phyloP scores from a whole-genome alignment of 495 filamentous ascomycete genomes.

The Penicillium subrubescens region DNA sequence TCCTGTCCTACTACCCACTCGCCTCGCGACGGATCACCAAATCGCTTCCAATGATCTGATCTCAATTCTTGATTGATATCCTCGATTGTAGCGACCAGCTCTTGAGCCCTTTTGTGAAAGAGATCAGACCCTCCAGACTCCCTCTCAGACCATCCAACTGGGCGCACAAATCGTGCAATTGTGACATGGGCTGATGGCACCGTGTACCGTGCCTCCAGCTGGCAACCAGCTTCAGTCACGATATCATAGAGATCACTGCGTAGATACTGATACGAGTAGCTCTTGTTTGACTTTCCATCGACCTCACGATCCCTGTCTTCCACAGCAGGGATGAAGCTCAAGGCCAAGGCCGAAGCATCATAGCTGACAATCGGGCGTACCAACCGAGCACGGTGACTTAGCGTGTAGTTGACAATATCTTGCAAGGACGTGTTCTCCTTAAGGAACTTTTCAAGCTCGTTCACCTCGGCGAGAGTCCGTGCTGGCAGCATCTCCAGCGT shows the following conservation, averaged over 20 bases:
- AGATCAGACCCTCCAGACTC: slow-evolving; percentile 20
- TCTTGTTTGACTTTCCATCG: slow-evolving; percentile 42
- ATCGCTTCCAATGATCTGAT: slow-evolving; percentile 64
- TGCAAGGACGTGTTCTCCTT: slow-evolving; percentile 42
- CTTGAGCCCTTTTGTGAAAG: slow-evolving; percentile 50
- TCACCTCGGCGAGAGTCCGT: slow-evolving; percentile 61
- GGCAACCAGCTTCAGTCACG: slow-evolving; percentile 57
- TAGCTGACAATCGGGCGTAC: slow-evolving; percentile 82
- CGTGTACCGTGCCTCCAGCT: slow-evolving; percentile 73
- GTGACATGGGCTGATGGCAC: slow-evolving; percentile 90
- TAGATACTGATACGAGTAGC: slow-evolving; percentile 88
- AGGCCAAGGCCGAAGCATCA: slow-evolving; percentile 79
- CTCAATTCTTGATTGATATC: slow-evolving; percentile 73
- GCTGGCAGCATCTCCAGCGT: slow-evolving; percentile 80
- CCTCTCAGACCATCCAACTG: slow-evolving; percentile 45
- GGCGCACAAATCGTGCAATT: slow-evolving; percentile 73
- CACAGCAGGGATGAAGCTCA: slow-evolving; percentile 80
- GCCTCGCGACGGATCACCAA: slow-evolving; percentile 46
- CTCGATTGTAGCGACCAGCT: slow-evolving; percentile 69
- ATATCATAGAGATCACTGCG: slow-evolving; percentile 72
- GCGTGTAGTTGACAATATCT: slow-evolving; percentile 64
- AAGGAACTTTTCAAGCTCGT: slow-evolving; percentile 57
- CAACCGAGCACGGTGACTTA: slow-evolving; percentile 65
- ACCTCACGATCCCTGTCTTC: slow-evolving; percentile 45
- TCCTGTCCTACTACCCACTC: slow-evolving; percentile 80